phyloP scores from a whole-genome alignment of 805 yeast species.

The Candida saitoana region DNA sequence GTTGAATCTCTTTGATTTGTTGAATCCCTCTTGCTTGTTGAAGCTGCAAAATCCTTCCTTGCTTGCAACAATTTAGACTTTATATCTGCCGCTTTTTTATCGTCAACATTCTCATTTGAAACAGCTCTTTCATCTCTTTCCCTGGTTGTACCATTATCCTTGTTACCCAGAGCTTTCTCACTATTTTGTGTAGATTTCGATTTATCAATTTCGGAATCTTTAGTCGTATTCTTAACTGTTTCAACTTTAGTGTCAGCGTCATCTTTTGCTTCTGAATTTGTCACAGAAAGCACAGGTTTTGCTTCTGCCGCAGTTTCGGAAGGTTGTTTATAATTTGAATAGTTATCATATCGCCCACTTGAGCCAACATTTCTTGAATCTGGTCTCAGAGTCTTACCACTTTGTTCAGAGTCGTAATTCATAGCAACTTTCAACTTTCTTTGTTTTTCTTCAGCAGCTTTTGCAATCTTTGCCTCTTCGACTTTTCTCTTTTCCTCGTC shows the following conservation, averaged over 20 bases:
- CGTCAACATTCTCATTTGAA: not conserved
- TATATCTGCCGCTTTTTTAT: slow-evolving; percentile 10
- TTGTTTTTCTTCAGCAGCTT: slow-evolving; percentile 10
- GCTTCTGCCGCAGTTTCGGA: not conserved
- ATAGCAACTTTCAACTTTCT: slow-evolving; percentile 8
- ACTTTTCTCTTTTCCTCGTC: slow-evolving; percentile 12
- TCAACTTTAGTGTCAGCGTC: not conserved
- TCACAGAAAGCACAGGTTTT: not conserved
- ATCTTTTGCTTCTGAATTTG: not conserved
- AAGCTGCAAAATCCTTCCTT: slow-evolving; percentile 17
- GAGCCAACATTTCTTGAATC: slow-evolving; percentile 6
- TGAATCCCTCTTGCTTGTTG: slow-evolving; percentile 3
- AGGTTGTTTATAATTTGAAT: slow-evolving; percentile 19
- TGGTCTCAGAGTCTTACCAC: slow-evolving; percentile 4
- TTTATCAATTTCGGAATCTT: not conserved
- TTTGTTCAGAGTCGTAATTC: slow-evolving; percentile 9
- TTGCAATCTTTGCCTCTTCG: slow-evolving; percentile 9
- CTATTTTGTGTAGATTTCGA: not conserved
- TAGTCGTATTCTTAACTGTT: not conserved
- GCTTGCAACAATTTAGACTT: slow-evolving; percentile 21
- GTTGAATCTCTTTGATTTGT: too few relatives aligned
- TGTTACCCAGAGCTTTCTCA: not conserved
- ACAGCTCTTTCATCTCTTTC: slow-evolving; percentile 3
- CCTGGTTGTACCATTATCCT: not conserved
- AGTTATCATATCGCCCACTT: slow-evolving; percentile 28